Evolutionary conservation across 208 protist genomes (phyloP), one percentile per base, ranked within the genome.

Genomic region (Willaertia magna): DNA sequence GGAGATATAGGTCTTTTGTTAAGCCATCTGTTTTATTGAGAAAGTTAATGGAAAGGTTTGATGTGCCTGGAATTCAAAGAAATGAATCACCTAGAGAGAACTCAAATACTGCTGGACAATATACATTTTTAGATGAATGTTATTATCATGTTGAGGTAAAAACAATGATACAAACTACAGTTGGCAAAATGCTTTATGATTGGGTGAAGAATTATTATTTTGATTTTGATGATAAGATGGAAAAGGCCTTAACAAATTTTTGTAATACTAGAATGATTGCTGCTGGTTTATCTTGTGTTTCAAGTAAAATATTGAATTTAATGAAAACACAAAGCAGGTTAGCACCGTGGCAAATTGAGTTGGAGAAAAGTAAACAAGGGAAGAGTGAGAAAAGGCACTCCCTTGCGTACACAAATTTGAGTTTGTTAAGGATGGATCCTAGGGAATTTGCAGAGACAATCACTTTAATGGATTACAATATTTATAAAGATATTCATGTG

Each of bases 211-310:
- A 81, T 11, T 51, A 81, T 40, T 81, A 42, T 26, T 81, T 52
- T 39, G 76, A 81, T 51, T 81, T 81, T 81, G 76, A 81, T 39
- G 76, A 81, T 30, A 40, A 51, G 22, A 81, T 81, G 76, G 22
- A 51, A 9, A 47, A 12, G 18, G 12, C 22, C 30, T 34, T 81
- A 14, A 51, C 43, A 18, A 47, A 46, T 12, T 81, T 81, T 81
- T 81, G 76, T 51, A 51, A 3, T 22, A 51, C 40, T 30, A 18
- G 55, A 67, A 67, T 67, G 55, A 67, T 67, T 18, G 55, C 26
- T 9, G 34, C 26, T 34, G 22, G 9, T 18, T 16, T n/a, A 7
- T 67, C 55, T 9, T 67, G 26, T n/a, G 34, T 67, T 67, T 16
- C 55, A 67, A 67, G 34, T 9, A 67, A 30, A 67, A 67, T 30